Percentiles rank a stretch among this genome's conserved stretches.
Evolutionary conservation across 805 yeast species (phyloP).

Genomic region (Suhomyces tanzawaensis): DNA sequence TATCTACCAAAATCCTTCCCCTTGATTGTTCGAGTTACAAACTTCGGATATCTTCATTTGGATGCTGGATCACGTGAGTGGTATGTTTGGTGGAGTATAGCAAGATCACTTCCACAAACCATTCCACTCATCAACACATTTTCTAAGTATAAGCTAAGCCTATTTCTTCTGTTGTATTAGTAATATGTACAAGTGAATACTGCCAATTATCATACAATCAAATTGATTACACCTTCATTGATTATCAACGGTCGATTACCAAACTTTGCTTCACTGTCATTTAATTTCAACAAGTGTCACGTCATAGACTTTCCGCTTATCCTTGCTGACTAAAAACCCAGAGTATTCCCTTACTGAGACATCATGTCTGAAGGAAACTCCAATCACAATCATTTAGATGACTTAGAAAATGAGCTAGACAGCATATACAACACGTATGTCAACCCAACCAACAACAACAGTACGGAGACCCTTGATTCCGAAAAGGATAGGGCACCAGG

Average conservation of each 20-base stretch:
- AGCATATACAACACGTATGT: slow-evolving; percentile 21
- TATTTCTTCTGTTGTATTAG: not conserved
- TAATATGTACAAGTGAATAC: not conserved
- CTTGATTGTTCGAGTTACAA: too few relatives aligned
- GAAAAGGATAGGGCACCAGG: slow-evolving; percentile 15
- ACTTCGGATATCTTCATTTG: too few relatives aligned
- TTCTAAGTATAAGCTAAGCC: not conserved
- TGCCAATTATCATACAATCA: not conserved
- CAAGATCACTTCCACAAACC: not conserved
- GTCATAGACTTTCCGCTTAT: too few relatives aligned
- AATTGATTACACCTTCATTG: not conserved
- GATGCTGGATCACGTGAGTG: not conserved
- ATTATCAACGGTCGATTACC: not conserved
- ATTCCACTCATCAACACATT: not conserved
- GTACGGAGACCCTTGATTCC: slow-evolving; percentile 30
- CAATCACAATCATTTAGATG: slow-evolving; percentile 6
- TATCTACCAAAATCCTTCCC: too few relatives aligned
- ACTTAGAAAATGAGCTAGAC: slow-evolving; percentile 24
- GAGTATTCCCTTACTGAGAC: too few relatives aligned
- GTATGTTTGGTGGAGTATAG: slow-evolving; percentile 2
- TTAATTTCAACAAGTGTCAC: not conserved
- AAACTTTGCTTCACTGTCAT: not conserved
- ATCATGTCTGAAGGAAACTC: not conserved
- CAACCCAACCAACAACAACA: slow-evolving; percentile 9
- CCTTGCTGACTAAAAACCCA: too few relatives aligned